Conservation (phyloP, 441 rosid species). For the Mallotus japonicus region DNA sequence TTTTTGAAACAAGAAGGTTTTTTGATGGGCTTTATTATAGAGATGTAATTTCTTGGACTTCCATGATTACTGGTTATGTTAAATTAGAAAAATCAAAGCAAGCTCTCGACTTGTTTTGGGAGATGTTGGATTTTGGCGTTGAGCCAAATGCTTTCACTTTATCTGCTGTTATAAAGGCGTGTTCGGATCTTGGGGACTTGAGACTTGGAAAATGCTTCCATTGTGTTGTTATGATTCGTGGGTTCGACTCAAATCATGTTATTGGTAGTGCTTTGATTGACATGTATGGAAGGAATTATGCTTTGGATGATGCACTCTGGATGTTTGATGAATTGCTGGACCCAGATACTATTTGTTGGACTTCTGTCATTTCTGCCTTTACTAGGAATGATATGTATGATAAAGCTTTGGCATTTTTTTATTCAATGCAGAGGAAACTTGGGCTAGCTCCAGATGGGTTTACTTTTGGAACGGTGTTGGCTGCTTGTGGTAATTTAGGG, state of each 20-base stretch:
- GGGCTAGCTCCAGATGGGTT: constrained; percentile 58
- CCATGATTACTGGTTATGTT: constrained; percentile 73
- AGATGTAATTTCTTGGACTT: constrained; percentile 77
- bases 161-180: constrained; percentile 67
- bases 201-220: constrained; percentile 63
- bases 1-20: constrained; percentile 52
- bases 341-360: constrained; percentile 78
- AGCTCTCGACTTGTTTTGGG: constrained; percentile 51
- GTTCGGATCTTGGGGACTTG: constrained; percentile 51
- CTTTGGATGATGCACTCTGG: constrained; percentile 40
- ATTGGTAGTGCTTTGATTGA: constrained; percentile 63
- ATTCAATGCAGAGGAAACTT: constrained; percentile 46
- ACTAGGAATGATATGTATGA: constrained; percentile 59
- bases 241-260: constrained; percentile 53
- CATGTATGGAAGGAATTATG: constrained; percentile 64
- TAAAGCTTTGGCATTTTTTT: constrained; percentile 52
- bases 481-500: constrained; percentile 75
- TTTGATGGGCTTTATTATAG: constrained; percentile 54
- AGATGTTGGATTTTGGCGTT: constrained; percentile 60
- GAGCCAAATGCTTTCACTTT: constrained; percentile 69
- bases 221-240: constrained; percentile 51
- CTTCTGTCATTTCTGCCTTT: constrained; percentile 60
- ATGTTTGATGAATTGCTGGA: constrained; percentile 73
- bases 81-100: constrained; percentile 41
- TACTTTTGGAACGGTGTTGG: constrained; percentile 68